A percentile compares a stretch with the other conserved stretches of the same genome.
These are phyloP conservation scores for Geotrichum fermentans DNA, from an alignment of 1,139 yeast genomes.

Conservation along the genomic window DNA sequence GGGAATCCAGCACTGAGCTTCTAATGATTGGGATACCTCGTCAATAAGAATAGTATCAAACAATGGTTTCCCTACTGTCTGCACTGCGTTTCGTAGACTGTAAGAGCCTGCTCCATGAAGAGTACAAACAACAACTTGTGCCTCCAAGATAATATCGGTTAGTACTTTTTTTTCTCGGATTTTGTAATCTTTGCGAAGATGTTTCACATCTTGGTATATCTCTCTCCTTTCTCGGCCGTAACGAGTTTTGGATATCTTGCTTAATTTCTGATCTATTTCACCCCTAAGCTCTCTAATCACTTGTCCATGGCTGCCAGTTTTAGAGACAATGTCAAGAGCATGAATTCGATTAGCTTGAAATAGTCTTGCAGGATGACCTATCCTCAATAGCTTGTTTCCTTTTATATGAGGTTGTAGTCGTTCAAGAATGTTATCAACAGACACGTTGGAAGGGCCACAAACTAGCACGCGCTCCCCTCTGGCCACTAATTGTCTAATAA, in stretches of 20 bases:
- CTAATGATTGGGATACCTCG: constrained; percentile 90
- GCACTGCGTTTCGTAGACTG: constrained; percentile 52
- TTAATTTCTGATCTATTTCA: constrained; percentile 62
- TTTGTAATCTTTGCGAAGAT: constrained; percentile 63
- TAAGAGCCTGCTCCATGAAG: constrained; percentile 82
- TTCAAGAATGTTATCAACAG: constrained; percentile 88
- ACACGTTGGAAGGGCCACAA: constrained; percentile 94
- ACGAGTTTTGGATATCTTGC: constrained; percentile 59
- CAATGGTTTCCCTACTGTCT: constrained; percentile 33
- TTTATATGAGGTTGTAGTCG: constrained; percentile 53
- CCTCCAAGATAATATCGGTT: constrained; percentile 51
- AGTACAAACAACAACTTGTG: constrained; percentile 74
- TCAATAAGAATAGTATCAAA: constrained; percentile 87
- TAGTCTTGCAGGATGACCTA: constrained; percentile 92
- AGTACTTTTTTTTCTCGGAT: constrained; percentile 62
- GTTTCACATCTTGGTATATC: constrained; percentile 65
- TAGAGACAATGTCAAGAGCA: constrained; percentile 70
- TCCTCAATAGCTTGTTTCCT: constrained; percentile 58
- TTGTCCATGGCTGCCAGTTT: constrained; percentile 55
- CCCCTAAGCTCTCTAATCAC: constrained; percentile 62
- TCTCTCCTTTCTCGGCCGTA: constrained; percentile 59
- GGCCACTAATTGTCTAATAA: constrained; percentile 65
- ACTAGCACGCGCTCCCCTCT: constrained; percentile 68
- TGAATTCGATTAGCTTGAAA: constrained; percentile 59
- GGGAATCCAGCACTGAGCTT: constrained; percentile 97